A percentile compares a stretch with the other conserved stretches of the same genome.
Conservation (phyloP, 768 basidiomycete genomes). For the Obba rivulosa region DNA sequence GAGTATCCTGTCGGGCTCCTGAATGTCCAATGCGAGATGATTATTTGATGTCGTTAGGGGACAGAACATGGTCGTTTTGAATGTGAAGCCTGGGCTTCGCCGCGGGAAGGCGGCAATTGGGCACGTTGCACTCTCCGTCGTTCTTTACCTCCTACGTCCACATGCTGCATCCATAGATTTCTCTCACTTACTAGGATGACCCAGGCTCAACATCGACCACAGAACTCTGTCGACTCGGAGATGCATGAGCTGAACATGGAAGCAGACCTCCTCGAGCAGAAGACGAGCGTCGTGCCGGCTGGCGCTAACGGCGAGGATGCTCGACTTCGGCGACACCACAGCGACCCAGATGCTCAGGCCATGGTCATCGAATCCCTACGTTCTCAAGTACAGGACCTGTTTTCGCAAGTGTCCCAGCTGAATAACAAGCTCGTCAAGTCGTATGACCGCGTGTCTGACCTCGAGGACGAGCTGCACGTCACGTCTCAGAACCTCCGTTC, state of each 20-base stretch:
- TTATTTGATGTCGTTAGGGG: too few relatives aligned
- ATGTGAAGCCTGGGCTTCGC: too few relatives aligned
- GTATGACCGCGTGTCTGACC: slow-evolving; percentile 86
- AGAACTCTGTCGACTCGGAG: slow-evolving; percentile 15
- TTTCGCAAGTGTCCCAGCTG: slow-evolving; percentile 85
- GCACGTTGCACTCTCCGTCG: too few relatives aligned
- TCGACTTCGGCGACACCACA: slow-evolving; percentile 13
- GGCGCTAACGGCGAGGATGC: slow-evolving; percentile 15
- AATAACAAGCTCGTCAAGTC: slow-evolving; percentile 90
- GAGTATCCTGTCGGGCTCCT: too few relatives aligned
- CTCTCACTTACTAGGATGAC: slow-evolving; percentile 2
- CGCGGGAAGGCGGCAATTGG: too few relatives aligned
- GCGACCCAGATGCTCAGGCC: slow-evolving; percentile 63
- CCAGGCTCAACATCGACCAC: slow-evolving; percentile 3
- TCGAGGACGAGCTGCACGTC: slow-evolving; percentile 85
- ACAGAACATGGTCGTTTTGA: too few relatives aligned
- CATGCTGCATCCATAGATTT: too few relatives aligned
- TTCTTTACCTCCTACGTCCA: too few relatives aligned
- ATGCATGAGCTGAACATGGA: slow-evolving; percentile 19
- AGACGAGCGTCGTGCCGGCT: slow-evolving; percentile 11
- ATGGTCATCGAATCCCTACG: slow-evolving; percentile 80
- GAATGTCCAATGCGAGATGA: too few relatives aligned
- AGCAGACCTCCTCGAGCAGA: slow-evolving; percentile 17
- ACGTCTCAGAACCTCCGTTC: slow-evolving; percentile 51
- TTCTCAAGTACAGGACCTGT: slow-evolving; percentile 76